phyloP scores from a whole-genome alignment of 2,329 filamentous ascomycete species.

The Penicillium glabrum region DNA sequence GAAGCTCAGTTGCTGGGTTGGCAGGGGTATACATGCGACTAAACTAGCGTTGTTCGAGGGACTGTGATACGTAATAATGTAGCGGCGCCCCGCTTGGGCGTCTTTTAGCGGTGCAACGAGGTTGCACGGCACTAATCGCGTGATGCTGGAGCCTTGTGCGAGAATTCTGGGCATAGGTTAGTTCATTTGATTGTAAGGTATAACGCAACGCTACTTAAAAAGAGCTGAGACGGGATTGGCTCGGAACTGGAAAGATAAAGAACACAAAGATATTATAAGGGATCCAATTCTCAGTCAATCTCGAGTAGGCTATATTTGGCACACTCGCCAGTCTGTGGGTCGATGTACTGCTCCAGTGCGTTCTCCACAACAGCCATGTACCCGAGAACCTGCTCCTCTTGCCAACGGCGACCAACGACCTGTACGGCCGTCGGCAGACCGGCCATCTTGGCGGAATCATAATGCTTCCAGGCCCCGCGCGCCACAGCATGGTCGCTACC shows the following conservation, averaged over 20 bases:
- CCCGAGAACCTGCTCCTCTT: conserved; percentile 84
- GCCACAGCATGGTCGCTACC: conserved; percentile 73
- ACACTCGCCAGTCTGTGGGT: conserved; percentile 32
- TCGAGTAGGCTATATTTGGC: conserved; percentile 39
- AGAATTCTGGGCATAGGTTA: neutral
- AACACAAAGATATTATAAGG: neutral
- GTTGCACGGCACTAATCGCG: conserved; percentile 3
- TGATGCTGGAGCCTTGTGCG: neutral
- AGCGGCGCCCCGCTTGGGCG: neutral
- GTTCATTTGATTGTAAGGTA: neutral
- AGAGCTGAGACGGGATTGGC: neutral
- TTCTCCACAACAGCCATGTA: conserved; percentile 78
- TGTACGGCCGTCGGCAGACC: conserved; percentile 86
- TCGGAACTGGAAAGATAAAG: neutral
- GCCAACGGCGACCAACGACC: conserved; percentile 73
- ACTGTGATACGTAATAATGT: neutral
- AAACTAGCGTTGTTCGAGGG: neutral
- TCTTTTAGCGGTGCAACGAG: neutral
- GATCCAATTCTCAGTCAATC: conserved; percentile 28
- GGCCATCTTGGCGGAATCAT: conserved; percentile 79
- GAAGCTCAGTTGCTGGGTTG: neutral
- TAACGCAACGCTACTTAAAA: neutral
- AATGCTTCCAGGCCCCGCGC: conserved; percentile 79
- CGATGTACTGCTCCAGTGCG: conserved; percentile 57
- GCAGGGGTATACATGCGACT: neutral